Evolutionary conservation across 164 flowering plant species (phyloP), one percentile per base, ranked within the genome.

Genomic region (Umbilicus rupestris): DNA sequence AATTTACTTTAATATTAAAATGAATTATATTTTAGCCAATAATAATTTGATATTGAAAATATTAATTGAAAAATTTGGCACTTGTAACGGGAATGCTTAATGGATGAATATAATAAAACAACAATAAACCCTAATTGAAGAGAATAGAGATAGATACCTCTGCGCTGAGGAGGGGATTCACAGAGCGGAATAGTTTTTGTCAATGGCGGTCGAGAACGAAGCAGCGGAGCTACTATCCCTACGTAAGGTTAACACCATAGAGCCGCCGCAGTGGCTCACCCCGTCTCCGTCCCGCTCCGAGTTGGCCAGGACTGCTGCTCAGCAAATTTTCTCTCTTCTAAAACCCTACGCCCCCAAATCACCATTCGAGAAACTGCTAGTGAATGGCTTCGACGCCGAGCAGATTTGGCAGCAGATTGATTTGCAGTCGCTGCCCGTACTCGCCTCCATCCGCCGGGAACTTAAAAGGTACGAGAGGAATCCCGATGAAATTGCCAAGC

Each of bases 401-500:
- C 97, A 90, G 79, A 87, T 93, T 39, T 93, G 97, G 97, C 96
- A 89, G 73, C 97, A 90, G 68, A 87, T 89, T 19, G 95, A 90
- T 67, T 69, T 87, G 67, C 96, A 84, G 52, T 70, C 95, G 0
- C 80, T 81, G 74, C 85, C 90, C 0, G 67, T 89, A 39, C 1
- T 90, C 0, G 42, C 81, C 2, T 63, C 60, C 16, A 71, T 93
- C 26, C 78, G 85, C 5, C 75, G 87, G 8, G 81, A 85, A 4
- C 45, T 88, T 37, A 80, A 74, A 47, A 72, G 78, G 15, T 81
- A 85, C 42, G 91, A 83, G 75, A 78, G 69, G 74, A 79, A 83
- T 64, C 92, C 88, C 0, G 78, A 68, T 0, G 84, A 82, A 37
- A 72, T 87, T 46, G 41, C 58, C 39, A 74, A 69, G 71, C 39